phyloP scores from a whole-genome alignment of 2,329 filamentous ascomycete genomes.

The Aureobasidium zeae region DNA sequence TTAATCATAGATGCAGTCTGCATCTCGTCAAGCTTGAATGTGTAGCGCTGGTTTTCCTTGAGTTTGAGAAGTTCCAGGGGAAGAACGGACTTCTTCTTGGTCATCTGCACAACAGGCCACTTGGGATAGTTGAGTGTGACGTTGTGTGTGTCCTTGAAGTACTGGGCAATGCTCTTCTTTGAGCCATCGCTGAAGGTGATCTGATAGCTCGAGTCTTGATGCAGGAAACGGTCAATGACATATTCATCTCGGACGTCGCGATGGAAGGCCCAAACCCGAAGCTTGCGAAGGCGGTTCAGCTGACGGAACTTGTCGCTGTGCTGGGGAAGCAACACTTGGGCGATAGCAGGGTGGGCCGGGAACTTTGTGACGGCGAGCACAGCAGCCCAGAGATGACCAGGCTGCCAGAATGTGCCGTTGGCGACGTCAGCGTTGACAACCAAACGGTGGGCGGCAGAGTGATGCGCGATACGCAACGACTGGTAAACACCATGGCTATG shows the following conservation, averaged over 20 bases:
- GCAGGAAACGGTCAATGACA: constrained; percentile 42
- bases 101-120: constrained; percentile 51
- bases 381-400: constrained; percentile 30
- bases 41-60: constrained; percentile 47
- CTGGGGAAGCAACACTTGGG: not conserved
- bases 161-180: constrained; percentile 46
- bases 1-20: constrained; percentile 86
- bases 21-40: constrained; percentile 47
- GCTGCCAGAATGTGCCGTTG: constrained; percentile 79
- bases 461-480: constrained; percentile 65
- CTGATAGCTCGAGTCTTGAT: constrained; percentile 34
- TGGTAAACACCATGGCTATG: constrained; percentile 86
- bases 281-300: constrained; percentile 35
- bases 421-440: constrained; percentile 84
- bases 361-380: constrained; percentile 27
- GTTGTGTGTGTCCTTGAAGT: constrained; percentile 46
- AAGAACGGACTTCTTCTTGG: constrained; percentile 42
- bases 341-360: constrained; percentile 24
- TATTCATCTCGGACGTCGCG: constrained; percentile 36
- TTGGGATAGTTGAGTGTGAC: constrained; percentile 36
- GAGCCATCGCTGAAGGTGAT: constrained; percentile 35
- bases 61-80: constrained; percentile 49
- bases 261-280: constrained; percentile 35
- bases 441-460: constrained; percentile 48
- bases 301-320: constrained; percentile 20